phyloP scores from a whole-genome alignment of 139 green algal species.

The Chlamydomonas sphaeroides region DNA sequence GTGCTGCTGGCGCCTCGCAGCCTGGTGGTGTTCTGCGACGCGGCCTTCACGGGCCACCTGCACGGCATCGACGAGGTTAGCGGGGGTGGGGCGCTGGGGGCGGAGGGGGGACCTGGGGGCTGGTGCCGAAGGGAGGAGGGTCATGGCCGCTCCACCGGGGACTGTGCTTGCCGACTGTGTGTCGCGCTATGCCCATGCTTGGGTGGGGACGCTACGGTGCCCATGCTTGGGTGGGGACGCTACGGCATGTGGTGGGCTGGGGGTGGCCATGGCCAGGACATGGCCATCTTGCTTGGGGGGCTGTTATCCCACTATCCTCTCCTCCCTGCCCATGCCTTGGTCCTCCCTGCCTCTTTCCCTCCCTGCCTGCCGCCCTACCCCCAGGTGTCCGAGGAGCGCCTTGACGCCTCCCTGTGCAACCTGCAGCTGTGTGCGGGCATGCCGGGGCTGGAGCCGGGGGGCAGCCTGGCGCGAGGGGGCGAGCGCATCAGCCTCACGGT shows the following conservation, averaged over 20 bases:
- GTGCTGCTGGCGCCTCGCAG: constrained; percentile 66
- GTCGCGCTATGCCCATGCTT: no score
- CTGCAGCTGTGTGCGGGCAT: background rate
- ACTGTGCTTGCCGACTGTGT: no score
- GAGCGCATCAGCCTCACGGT: constrained; percentile 65
- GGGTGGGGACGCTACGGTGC: no score
- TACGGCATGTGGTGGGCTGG: no score
- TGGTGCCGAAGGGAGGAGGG: no score
- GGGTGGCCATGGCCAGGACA: no score
- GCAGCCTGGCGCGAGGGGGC: constrained; percentile 21
- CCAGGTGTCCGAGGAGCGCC: constrained; percentile 51
- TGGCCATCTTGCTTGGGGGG: background rate
- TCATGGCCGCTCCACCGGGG: no score
- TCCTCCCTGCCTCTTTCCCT: background rate
- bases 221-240: no score
- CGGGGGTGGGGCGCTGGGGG: background rate
- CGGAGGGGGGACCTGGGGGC: background rate
- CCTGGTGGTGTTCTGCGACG: constrained; percentile 67
- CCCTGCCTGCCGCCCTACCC: background rate
- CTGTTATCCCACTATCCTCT: background rate
- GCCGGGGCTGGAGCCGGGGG: constrained; percentile 10
- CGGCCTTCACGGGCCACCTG: constrained; percentile 65
- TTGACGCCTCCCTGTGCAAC: constrained; percentile 53
- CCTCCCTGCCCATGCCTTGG: background rate
- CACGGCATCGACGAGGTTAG: constrained; percentile 72